Evolutionary conservation across 768 basidiomycete genomes (phyloP).

Genomic region (Trametes coccinea): DNA sequence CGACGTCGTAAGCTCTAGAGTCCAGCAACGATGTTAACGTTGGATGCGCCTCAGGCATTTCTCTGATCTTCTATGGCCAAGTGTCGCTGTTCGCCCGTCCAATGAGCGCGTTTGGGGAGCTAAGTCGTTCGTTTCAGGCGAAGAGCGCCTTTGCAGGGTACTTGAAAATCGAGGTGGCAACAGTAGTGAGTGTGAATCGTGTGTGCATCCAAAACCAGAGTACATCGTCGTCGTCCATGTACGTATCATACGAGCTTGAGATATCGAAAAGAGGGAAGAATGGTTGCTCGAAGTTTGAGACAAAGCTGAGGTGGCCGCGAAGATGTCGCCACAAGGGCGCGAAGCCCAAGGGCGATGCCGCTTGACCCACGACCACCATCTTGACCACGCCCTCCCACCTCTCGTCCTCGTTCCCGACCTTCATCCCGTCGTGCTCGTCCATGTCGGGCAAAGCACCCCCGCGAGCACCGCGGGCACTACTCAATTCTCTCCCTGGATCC

Average conservation of each 20-base stretch:
- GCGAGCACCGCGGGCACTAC: slow-evolving; percentile 68
- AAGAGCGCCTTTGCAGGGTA: too few species aligned
- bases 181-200: too few species aligned
- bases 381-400: slow-evolving; percentile 12
- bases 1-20: too few species aligned
- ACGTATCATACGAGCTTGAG: slow-evolving; percentile 13
- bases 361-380: slow-evolving; percentile 28
- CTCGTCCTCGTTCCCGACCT: slow-evolving; percentile 3
- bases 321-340: slow-evolving; percentile 23
- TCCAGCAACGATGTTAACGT: too few species aligned
- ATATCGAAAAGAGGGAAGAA: slow-evolving; percentile 6
- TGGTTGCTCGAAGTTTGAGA: slow-evolving; percentile 7
- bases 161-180: too few species aligned
- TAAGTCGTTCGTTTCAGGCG: too few species aligned
- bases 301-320: slow-evolving; percentile 18
- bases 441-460: slow-evolving; percentile 85
- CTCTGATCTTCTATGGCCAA: background rate
- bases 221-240: background rate
- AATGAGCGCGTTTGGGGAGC: too few species aligned
- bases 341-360: slow-evolving; percentile 23
- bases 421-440: slow-evolving; percentile 22
- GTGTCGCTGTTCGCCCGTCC: background rate
- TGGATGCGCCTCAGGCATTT: too few species aligned
- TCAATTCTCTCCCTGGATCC: slow-evolving; percentile 42
- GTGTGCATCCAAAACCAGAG: background rate